These are phyloP conservation scores for Iris macrosiphon DNA, from an alignment of 106 monocot species.

Conservation along the genomic window DNA sequence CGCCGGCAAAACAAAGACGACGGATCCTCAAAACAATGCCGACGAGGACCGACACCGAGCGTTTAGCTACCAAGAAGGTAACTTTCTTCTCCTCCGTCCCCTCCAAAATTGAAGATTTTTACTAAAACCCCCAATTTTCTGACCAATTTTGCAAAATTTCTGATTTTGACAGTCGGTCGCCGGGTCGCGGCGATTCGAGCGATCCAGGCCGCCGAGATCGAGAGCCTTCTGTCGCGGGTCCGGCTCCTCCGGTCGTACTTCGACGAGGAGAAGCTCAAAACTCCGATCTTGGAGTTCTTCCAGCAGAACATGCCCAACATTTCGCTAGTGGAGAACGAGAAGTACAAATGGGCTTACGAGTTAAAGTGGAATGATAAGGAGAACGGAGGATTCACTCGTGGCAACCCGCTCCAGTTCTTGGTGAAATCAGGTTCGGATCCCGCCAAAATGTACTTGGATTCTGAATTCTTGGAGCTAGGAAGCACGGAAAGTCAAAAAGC, in stretches of 20 bases:
- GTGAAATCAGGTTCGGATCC: no score
- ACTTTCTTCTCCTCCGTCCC: no score
- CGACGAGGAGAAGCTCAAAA: constrained; percentile 50
- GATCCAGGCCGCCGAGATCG: constrained; percentile 46
- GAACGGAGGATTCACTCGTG: no score
- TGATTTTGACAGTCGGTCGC: constrained; percentile 32
- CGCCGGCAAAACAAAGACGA: neutral
- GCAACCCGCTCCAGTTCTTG: no score
- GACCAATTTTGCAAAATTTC: neutral
- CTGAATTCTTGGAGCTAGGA: no score
- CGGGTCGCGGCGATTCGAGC: constrained; percentile 62
- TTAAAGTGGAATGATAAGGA: constrained; percentile 35
- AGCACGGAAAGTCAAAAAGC: no score
- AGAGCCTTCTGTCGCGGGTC: constrained; percentile 34
- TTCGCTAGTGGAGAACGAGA: constrained; percentile 29
- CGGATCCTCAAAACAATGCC: neutral
- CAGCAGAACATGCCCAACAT: constrained; percentile 60
- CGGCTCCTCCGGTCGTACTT: constrained; percentile 53
- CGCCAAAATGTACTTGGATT: no score
- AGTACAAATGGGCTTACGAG: constrained; percentile 41
- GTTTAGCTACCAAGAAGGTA: constrained; percentile 17
- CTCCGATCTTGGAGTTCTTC: constrained; percentile 45
- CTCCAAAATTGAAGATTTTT: no score
- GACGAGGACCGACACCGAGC: constrained; percentile 2
- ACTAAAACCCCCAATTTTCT: neutral